Evolutionary conservation across 352 stramenopile species (phyloP).

Genomic region (Halophytophthora polymorphica): DNA sequence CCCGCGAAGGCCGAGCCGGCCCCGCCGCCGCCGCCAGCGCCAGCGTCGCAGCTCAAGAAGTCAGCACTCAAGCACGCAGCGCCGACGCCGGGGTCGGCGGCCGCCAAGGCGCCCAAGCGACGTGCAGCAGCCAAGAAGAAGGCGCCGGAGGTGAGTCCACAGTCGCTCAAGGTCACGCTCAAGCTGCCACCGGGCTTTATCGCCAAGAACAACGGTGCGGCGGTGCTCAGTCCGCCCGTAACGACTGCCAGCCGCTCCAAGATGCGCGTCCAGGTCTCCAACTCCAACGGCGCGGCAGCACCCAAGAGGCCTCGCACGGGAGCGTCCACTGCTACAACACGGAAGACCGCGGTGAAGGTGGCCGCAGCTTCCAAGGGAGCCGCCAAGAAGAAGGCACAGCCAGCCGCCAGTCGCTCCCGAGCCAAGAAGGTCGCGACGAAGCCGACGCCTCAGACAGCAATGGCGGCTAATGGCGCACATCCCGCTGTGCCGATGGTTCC

Average conservation of each 20-base stretch:
- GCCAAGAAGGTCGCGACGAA: slow-evolving; percentile 1
- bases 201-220: slow-evolving; percentile 18
- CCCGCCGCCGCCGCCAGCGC: slow-evolving; percentile 25
- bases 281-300: slow-evolving; percentile 2
- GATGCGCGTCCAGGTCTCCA: slow-evolving; percentile 41
- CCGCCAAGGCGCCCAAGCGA: slow-evolving; percentile 14
- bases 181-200: slow-evolving; percentile 58
- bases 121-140: slow-evolving; percentile 30
- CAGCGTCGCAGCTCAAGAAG: slow-evolving; percentile 3
- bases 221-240: not conserved
- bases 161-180: slow-evolving; percentile 54
- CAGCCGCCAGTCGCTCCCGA: slow-evolving; percentile 6
- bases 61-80: slow-evolving; percentile 12
- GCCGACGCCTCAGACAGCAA: slow-evolving; percentile 1
- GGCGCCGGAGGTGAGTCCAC: slow-evolving; percentile 19
- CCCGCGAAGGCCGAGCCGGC: slow-evolving; percentile 11
- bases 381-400: slow-evolving; percentile 18
- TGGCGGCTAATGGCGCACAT: slow-evolving; percentile 6
- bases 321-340: slow-evolving; percentile 7
- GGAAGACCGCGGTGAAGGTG: slow-evolving; percentile 16
- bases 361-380: slow-evolving; percentile 12
- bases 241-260: slow-evolving; percentile 21
- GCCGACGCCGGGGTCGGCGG: slow-evolving; percentile 14
- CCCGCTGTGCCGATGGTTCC: not conserved
- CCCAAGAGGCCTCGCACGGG: slow-evolving; percentile 33